Conservation (phyloP, 164 flowering plant genomes). For the Magnolia sinica region DNA sequence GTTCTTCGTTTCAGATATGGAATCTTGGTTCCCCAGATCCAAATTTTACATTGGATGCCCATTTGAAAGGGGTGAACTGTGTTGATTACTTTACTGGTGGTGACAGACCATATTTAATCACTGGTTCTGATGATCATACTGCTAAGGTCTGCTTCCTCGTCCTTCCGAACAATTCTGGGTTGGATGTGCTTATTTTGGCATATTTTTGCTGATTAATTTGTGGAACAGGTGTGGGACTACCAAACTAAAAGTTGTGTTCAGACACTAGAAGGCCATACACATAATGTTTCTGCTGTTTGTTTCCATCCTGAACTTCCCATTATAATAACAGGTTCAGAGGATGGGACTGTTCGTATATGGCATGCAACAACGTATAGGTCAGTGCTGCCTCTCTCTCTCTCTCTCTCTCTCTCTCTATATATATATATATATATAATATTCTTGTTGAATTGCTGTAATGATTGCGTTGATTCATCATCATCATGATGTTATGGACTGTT, state of each 20-base stretch:
- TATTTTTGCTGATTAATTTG: constrained; percentile 5
- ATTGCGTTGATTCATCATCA: not conserved
- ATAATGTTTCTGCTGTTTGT: constrained; percentile 87
- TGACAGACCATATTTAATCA: constrained; percentile 79
- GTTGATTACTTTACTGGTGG: constrained; percentile 92
- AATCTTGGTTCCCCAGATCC: constrained; percentile 94
- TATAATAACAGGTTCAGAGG: constrained; percentile 92
- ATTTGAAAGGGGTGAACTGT: constrained; percentile 91
- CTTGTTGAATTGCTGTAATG: not conserved
- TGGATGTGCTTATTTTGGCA: not conserved
- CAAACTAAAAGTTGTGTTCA: constrained; percentile 92
- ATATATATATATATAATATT: not conserved
- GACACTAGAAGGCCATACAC: constrained; percentile 91
- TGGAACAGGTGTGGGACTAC: constrained; percentile 85
- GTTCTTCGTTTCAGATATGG: constrained; percentile 58
- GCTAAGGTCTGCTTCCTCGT: constrained; percentile 57
- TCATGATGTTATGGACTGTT: no score
- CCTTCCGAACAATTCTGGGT: not conserved
- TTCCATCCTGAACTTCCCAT: constrained; percentile 93
- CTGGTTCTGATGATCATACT: constrained; percentile 97
- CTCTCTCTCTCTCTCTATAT: no score
- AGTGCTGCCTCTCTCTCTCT: not conserved
- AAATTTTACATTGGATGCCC: constrained; percentile 87
- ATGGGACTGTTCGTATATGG: constrained; percentile 93
- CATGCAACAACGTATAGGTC: constrained; percentile 88